phyloP scores from a whole-genome alignment of 768 basidiomycete species.

The Lactarius akahatsu region DNA sequence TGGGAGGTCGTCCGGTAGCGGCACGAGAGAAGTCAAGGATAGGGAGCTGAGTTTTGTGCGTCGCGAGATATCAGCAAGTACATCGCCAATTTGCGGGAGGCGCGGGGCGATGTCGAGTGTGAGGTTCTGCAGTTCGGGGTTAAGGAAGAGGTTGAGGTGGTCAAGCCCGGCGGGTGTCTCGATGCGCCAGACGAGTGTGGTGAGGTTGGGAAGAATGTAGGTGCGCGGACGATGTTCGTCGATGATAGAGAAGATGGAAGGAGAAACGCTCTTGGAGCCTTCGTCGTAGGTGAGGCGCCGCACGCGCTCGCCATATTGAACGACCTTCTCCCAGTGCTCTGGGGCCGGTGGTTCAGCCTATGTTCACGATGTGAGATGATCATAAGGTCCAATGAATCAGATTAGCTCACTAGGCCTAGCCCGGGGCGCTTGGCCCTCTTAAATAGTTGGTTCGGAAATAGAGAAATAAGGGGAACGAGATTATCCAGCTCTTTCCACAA shows the following conservation, averaged over 20 bases:
- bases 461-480: constrained; percentile 63
- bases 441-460: constrained; percentile 67
- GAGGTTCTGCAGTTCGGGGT: constrained; percentile 57
- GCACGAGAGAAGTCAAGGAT: constrained; percentile 66
- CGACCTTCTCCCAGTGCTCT: constrained; percentile 67
- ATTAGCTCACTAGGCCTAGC: constrained; percentile 63
- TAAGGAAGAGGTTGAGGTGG: constrained; percentile 62
- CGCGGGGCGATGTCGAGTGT: constrained; percentile 61
- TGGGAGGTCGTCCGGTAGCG: constrained; percentile 69
- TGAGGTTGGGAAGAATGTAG: constrained; percentile 68
- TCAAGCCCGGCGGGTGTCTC: constrained; percentile 66
- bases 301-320: constrained; percentile 67
- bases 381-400: not conserved
- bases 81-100: constrained; percentile 55
- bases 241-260: constrained; percentile 65
- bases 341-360: constrained; percentile 61
- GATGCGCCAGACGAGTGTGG: constrained; percentile 69
- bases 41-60: constrained; percentile 64
- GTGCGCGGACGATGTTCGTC: constrained; percentile 60
- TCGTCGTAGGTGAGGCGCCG: constrained; percentile 70
- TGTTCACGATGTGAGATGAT: constrained; percentile 21
- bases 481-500: constrained; percentile 81
- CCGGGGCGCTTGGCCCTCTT: constrained; percentile 72
- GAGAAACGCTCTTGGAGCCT: constrained; percentile 57
- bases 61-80: constrained; percentile 63